Percentiles rank a stretch among this genome's conserved stretches.
These are phyloP conservation scores for Sarocladium oryzae DNA, from an alignment of 2,329 filamentous ascomycete species.

Conservation along the genomic window DNA sequence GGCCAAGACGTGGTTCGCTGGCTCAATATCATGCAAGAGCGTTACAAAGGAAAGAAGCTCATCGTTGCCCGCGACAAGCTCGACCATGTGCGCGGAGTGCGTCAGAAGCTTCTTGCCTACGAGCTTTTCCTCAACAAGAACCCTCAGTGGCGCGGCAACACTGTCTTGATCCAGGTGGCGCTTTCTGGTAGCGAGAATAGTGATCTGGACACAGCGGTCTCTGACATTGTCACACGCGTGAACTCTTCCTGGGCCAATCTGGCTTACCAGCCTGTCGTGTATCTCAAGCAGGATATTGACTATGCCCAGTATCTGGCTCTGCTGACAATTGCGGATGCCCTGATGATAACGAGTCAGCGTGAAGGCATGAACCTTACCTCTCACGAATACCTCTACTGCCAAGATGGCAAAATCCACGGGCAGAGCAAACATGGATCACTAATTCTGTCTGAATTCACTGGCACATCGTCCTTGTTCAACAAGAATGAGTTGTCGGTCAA, in stretches of 20 bases:
- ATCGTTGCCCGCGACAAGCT: conserved; percentile 94
- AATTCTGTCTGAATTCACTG: conserved; percentile 92
- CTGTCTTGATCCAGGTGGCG: conserved; percentile 89
- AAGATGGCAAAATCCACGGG: conserved; percentile 66
- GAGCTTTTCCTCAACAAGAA: conserved; percentile 93
- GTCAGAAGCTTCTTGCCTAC: conserved; percentile 87
- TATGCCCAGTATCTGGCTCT: conserved; percentile 91
- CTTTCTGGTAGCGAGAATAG: conserved; percentile 83
- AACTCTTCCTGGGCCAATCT: conserved; percentile 88
- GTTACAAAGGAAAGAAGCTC: conserved; percentile 81
- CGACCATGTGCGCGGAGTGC: conserved; percentile 83
- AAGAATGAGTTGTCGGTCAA: conserved; percentile 80
- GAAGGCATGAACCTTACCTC: conserved; percentile 97
- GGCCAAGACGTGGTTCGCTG: conserved; percentile 69
- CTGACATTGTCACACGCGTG: conserved; percentile 89
- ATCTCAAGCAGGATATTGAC: conserved; percentile 89
- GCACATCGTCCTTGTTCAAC: conserved; percentile 78
- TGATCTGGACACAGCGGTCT: conserved; percentile 81
- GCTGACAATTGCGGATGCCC: conserved; percentile 78
- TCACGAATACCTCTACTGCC: conserved; percentile 89
- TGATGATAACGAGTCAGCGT: conserved; percentile 92
- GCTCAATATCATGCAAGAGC: conserved; percentile 72
- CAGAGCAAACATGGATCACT: conserved; percentile 80
- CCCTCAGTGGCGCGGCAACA: conserved; percentile 80
- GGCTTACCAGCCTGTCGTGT: conserved; percentile 86